Evolutionary conservation across 2,329 filamentous ascomycete species (phyloP).

Genomic region (Trichoderma harzianum): DNA sequence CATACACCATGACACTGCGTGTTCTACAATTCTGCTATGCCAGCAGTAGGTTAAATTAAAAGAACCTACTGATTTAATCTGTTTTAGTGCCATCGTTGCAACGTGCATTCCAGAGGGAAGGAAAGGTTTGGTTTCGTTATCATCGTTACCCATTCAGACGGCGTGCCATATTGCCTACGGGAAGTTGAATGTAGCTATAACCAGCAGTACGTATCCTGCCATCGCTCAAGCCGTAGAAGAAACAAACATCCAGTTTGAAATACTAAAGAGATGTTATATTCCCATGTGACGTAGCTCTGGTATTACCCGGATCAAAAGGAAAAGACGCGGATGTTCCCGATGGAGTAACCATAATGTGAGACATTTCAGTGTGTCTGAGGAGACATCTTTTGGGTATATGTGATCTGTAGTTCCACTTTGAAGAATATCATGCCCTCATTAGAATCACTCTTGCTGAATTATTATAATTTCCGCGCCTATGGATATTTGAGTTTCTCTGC

Average conservation of each 20-base stretch:
- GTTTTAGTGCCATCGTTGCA: background rate
- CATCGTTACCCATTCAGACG: background rate
- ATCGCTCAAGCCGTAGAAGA: background rate
- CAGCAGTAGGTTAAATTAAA: background rate
- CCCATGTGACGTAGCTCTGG: background rate
- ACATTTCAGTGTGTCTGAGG: background rate
- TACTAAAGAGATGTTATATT: background rate
- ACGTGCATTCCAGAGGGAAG: background rate
- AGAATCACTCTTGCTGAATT: background rate
- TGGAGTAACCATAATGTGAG: background rate
- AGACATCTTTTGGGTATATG: background rate
- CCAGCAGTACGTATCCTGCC: background rate
- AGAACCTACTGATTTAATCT: background rate
- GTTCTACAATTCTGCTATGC: background rate
- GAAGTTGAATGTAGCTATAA: background rate
- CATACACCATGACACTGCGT: background rate
- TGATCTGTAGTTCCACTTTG: too few species aligned
- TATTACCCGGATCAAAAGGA: background rate
- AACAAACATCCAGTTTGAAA: too few species aligned
- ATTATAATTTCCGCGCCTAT: background rate
- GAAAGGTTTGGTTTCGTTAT: background rate
- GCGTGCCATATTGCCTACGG: background rate
- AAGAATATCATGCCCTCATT: background rate
- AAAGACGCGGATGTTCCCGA: background rate
- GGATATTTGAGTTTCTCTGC: background rate